Conservation (phyloP, 1,139 yeast species). For the Magnusiomyces starmeri region DNA sequence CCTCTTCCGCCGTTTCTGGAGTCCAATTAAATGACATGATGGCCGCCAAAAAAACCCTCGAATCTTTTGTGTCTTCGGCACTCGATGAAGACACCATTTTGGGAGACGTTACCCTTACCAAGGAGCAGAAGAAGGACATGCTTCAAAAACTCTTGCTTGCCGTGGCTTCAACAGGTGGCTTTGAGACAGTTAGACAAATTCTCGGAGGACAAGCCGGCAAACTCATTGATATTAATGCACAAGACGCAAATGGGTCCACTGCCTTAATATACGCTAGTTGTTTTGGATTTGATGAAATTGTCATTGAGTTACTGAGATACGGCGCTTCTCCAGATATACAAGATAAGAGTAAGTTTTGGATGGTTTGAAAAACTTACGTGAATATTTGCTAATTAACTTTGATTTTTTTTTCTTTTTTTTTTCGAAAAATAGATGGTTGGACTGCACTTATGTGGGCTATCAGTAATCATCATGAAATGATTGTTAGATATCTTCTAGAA, state of each 20-base stretch:
- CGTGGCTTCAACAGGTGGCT: conserved; percentile 35
- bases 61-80: neutral
- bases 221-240: conserved; percentile 31
- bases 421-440: conserved; percentile 30
- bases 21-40: too few species aligned
- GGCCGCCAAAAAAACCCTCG: neutral
- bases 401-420: neutral
- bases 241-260: conserved; percentile 36
- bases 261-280: conserved; percentile 38
- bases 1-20: too few species aligned
- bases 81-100: conserved; percentile 24
- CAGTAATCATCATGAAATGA: conserved; percentile 34
- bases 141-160: conserved; percentile 29
- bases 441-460: conserved; percentile 44
- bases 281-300: conserved; percentile 38
- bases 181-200: conserved; percentile 26
- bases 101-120: conserved; percentile 20
- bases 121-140: conserved; percentile 20
- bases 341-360: conserved; percentile 27
- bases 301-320: conserved; percentile 32
- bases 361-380: neutral
- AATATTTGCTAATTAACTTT: neutral
- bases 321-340: conserved; percentile 36
- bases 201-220: conserved; percentile 24
- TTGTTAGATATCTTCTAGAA: conserved; percentile 33